Percentiles rank a stretch among this genome's conserved stretches.
phyloP scores from a whole-genome alignment of 1,284 basidiomycete species.

The Fomitopsis palustris region DNA sequence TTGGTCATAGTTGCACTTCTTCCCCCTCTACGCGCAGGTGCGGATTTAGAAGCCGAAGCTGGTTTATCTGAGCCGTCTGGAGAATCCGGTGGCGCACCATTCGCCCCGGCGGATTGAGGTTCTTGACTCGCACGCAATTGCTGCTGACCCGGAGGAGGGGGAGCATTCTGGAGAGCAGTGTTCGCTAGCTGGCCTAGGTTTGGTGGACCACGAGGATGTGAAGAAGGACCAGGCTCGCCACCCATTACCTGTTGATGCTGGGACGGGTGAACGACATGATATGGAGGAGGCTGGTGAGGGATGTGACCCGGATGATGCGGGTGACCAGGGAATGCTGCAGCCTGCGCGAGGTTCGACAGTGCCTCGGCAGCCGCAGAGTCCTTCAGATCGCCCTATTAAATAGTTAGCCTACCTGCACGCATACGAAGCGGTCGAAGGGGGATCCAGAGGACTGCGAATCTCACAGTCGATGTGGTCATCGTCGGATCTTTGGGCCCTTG shows the following conservation, averaged over 20 bases:
- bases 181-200: conserved; percentile 58
- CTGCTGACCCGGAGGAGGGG: conserved; percentile 25
- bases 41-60: neutral
- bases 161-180: conserved; percentile 29
- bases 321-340: conserved; percentile 21
- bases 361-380: conserved; percentile 63
- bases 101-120: neutral
- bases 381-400: conserved; percentile 43
- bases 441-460: no score
- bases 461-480: no score
- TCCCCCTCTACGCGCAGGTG: conserved; percentile 30
- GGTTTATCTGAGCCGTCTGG: conserved; percentile 2
- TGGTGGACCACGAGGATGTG: conserved; percentile 68
- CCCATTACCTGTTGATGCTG: conserved; percentile 28
- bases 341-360: conserved; percentile 57
- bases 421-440: no score
- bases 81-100: conserved; percentile 6
- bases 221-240: conserved; percentile 68
- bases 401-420: conserved; percentile 18
- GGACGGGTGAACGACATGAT: conserved; percentile 13
- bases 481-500: no score
- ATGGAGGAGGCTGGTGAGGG: conserved; percentile 16
- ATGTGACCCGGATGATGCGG: conserved; percentile 10
- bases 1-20: conserved; percentile 36
- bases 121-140: conserved; percentile 26